Evolutionary conservation across 371 early-diverging fungal genomes (phyloP).

Genomic region (Mucor lusitanicus): DNA sequence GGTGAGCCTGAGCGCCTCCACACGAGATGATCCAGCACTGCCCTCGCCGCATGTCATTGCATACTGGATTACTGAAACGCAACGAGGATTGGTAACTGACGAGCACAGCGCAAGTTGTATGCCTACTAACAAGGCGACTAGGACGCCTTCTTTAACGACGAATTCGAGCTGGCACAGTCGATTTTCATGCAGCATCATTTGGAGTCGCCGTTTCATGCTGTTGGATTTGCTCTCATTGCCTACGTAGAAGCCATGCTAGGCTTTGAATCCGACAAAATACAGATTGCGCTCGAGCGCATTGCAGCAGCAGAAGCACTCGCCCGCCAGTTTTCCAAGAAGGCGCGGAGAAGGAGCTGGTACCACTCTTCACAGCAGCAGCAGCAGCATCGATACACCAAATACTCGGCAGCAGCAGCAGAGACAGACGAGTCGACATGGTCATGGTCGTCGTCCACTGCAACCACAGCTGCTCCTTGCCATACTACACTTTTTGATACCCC

Average conservation of each 20-base stretch:
- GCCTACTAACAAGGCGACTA: neutral
- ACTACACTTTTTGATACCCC: neutral
- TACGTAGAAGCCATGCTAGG: conserved; percentile 55
- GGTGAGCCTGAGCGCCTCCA: conserved; percentile 22
- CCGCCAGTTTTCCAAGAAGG: conserved; percentile 36
- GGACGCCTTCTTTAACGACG: conserved; percentile 52
- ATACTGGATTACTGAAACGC: conserved; percentile 48
- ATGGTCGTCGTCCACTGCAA: neutral
- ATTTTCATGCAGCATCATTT: conserved; percentile 42
- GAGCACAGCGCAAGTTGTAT: neutral
- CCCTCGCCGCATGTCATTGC: conserved; percentile 37
- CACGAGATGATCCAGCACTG: conserved; percentile 26
- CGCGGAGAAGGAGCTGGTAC: conserved; percentile 26
- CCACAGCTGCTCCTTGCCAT: conserved; percentile 2
- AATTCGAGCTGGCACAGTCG: conserved; percentile 43
- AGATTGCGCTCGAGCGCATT: conserved; percentile 43
- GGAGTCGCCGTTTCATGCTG: conserved; percentile 53
- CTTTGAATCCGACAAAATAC: conserved; percentile 42
- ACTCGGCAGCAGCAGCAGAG: neutral
- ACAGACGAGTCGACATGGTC: neutral
- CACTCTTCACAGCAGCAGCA: too few relatives aligned
- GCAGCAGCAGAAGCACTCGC: conserved; percentile 39
- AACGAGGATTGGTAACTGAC: conserved; percentile 45
- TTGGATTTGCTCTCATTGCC: conserved; percentile 49
- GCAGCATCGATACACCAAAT: neutral